Evolutionary conservation across 2,329 filamentous ascomycete genomes (phyloP).

Genomic region (Coniochaeta hoffmannii): DNA sequence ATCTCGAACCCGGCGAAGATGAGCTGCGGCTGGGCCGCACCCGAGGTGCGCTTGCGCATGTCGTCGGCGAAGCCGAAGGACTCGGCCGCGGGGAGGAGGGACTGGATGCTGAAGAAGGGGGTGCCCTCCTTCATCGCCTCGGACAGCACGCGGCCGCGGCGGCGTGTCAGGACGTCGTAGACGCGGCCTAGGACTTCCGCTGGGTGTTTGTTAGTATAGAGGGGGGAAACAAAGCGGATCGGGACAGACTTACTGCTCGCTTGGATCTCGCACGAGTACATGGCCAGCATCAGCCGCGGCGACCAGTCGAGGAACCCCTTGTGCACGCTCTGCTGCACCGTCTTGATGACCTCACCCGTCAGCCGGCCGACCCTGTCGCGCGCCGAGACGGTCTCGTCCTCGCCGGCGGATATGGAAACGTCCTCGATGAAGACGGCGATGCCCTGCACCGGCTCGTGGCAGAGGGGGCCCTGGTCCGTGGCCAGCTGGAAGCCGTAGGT

Average conservation of each 20-base stretch:
- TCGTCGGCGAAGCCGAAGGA: constrained; percentile 95
- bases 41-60: constrained; percentile 88
- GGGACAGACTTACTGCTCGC: constrained; percentile 59
- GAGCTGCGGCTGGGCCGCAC: constrained; percentile 84
- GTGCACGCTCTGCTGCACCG: constrained; percentile 75
- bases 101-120: constrained; percentile 90
- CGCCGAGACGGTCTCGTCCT: constrained; percentile 43
- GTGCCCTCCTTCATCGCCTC: constrained; percentile 93
- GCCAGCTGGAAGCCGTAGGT: constrained; percentile 91
- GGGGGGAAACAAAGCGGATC: background rate
- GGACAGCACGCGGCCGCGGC: constrained; percentile 79
- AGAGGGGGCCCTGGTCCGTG: constrained; percentile 81
- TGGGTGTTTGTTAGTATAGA: constrained; percentile 21
- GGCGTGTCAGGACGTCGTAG: constrained; percentile 94
- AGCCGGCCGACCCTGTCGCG: constrained; percentile 67
- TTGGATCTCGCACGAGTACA: constrained; percentile 98
- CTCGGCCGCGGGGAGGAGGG: constrained; percentile 83
- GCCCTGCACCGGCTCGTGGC: constrained; percentile 87
- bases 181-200: constrained; percentile 91
- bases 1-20: constrained; percentile 91
- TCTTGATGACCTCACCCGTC: constrained; percentile 89
- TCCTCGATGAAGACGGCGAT: constrained; percentile 87
- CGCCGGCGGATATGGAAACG: constrained; percentile 52
- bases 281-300: constrained; percentile 87
- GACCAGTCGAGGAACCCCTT: constrained; percentile 93